Percentiles rank a stretch among this genome's conserved stretches.
These are phyloP conservation scores for Eleusine indica DNA, from an alignment of 176 grass and related monocot species.

Conservation along the genomic window DNA sequence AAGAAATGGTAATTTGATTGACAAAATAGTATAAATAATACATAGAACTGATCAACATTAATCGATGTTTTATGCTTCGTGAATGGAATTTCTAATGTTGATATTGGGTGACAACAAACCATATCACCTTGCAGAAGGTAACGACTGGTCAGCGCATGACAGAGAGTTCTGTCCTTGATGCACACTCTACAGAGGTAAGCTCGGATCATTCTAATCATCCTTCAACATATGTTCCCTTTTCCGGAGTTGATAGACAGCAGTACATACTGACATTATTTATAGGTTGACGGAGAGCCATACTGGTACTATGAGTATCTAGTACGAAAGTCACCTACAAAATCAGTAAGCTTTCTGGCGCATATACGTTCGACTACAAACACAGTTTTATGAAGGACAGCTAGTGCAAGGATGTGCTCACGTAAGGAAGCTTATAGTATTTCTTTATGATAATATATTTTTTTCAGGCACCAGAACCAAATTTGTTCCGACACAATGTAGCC, in stretches of 20 bases:
- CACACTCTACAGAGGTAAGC: conserved; percentile 71
- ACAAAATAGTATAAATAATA: not conserved
- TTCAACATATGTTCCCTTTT: conserved; percentile 8
- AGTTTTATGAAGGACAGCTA: conserved; percentile 5
- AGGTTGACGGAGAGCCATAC: conserved; percentile 83
- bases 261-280: conserved; percentile 35
- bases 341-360: conserved; percentile 56
- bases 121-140: conserved; percentile 61
- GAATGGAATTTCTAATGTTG: not conserved
- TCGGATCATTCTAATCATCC: not conserved
- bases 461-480: conserved; percentile 85
- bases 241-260: not conserved
- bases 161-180: conserved; percentile 97
- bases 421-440: conserved; percentile 37
- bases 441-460: conserved; percentile 28
- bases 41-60: not conserved
- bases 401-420: not conserved
- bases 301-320: conserved; percentile 98
- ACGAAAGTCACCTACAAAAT: conserved; percentile 86
- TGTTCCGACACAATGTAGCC: conserved; percentile 84
- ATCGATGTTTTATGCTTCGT: conserved; percentile 2
- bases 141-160: conserved; percentile 71
- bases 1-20: not conserved
- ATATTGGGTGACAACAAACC: not conserved
- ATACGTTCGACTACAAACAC: conserved; percentile 21